Evolutionary conservation across 176 grass and related monocot genomes (phyloP).

Genomic region (Microstegium vimineum): DNA sequence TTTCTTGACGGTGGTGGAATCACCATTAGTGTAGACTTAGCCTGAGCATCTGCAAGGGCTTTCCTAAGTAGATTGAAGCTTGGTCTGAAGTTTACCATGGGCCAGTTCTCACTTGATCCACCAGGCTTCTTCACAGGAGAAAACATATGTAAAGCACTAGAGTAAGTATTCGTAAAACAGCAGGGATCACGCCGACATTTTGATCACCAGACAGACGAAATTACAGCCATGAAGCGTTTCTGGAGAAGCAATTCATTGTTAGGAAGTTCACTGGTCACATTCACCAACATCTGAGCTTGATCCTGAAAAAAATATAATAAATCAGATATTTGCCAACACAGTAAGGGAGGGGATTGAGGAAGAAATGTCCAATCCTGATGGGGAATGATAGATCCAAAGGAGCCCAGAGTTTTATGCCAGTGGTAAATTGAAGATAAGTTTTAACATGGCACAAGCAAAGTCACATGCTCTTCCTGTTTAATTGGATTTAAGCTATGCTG

Average conservation of each 20-base stretch:
- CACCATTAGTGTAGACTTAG: constrained; percentile 29
- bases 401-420: not conserved
- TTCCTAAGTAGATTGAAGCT: constrained; percentile 51
- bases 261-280: constrained; percentile 75
- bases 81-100: constrained; percentile 40
- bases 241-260: constrained; percentile 91
- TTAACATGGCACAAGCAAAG: constrained; percentile 6
- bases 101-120: constrained; percentile 36
- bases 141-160: constrained; percentile 12
- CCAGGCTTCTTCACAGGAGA: constrained; percentile 27
- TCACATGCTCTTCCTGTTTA: not conserved
- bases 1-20: constrained; percentile 25
- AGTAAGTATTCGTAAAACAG: constrained; percentile 26
- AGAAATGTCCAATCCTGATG: no score
- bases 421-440: not conserved
- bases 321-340: constrained; percentile 6
- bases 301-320: constrained; percentile 54
- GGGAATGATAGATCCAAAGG: no score
- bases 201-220: constrained; percentile 97
- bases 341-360: not conserved
- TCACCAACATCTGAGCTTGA: constrained; percentile 80
- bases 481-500: not conserved
- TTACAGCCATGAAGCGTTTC: constrained; percentile 83
- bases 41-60: constrained; percentile 58
- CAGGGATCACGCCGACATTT: constrained; percentile 36